phyloP scores from a whole-genome alignment of 345 rosid genomes.

The Pistacia integerrima region DNA sequence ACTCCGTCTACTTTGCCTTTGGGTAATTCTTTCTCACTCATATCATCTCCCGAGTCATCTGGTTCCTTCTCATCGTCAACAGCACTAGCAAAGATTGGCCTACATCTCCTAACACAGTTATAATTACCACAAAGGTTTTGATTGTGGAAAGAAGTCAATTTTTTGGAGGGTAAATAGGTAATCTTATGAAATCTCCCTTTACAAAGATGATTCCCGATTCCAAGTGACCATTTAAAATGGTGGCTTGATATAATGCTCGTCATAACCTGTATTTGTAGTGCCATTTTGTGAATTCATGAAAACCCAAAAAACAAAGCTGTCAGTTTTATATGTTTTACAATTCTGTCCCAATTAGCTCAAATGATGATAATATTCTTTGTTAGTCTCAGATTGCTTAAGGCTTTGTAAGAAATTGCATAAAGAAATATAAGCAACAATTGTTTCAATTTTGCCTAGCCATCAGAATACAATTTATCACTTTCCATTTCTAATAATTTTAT shows the following conservation, averaged over 20 bases:
- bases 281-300: neutral
- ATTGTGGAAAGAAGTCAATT: conserved; percentile 32
- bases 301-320: neutral
- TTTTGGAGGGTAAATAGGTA: conserved; percentile 36
- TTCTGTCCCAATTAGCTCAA: too few species aligned
- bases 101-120: conserved; percentile 28
- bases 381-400: too few species aligned
- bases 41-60: conserved; percentile 41
- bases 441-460: too few species aligned
- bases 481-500: too few species aligned
- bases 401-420: too few species aligned
- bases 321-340: too few species aligned
- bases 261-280: conserved; percentile 45
- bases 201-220: conserved; percentile 37
- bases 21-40: conserved; percentile 34
- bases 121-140: conserved; percentile 27
- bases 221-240: conserved; percentile 49
- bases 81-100: conserved; percentile 46
- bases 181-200: conserved; percentile 43
- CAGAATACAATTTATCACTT: too few species aligned
- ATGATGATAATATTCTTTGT: too few species aligned
- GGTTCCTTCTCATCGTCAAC: conserved; percentile 54
- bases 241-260: conserved; percentile 63
- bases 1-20: conserved; percentile 24
- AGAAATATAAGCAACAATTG: too few species aligned